Percentiles rank a stretch among this genome's conserved stretches.
phyloP scores from a whole-genome alignment of 2,329 filamentous ascomycete genomes.

The Coniochaeta sp. region DNA sequence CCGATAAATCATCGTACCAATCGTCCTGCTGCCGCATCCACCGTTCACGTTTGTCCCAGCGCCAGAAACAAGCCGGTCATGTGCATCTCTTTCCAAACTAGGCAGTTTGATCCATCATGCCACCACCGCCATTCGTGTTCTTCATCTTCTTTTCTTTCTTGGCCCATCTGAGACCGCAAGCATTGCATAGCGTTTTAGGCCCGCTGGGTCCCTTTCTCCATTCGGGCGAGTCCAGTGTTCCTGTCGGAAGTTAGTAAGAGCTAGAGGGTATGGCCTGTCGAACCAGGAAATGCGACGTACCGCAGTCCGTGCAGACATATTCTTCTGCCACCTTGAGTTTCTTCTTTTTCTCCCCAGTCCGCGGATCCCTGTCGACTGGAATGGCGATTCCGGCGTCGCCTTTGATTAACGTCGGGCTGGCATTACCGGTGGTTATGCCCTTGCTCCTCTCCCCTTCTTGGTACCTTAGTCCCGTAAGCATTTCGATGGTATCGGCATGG shows the following conservation, averaged over 20 bases:
- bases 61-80: neutral
- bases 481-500: slow-evolving; percentile 83
- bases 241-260: slow-evolving; percentile 24
- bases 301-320: slow-evolving; percentile 93
- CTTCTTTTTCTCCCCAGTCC: slow-evolving; percentile 73
- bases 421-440: slow-evolving; percentile 80
- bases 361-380: slow-evolving; percentile 66
- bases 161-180: slow-evolving; percentile 72
- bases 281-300: slow-evolving; percentile 30
- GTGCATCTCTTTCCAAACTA: neutral
- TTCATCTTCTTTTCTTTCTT: slow-evolving; percentile 73
- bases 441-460: slow-evolving; percentile 81
- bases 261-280: neutral
- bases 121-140: slow-evolving; percentile 11
- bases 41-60: neutral
- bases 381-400: slow-evolving; percentile 85
- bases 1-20: neutral
- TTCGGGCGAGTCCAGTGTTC: slow-evolving; percentile 84
- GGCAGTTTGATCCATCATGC: neutral
- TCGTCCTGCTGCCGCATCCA: neutral
- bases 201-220: slow-evolving; percentile 92
- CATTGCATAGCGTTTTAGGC: slow-evolving; percentile 92
- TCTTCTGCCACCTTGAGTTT: slow-evolving; percentile 79
- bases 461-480: slow-evolving; percentile 84
- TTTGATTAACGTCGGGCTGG: slow-evolving; percentile 71